Conservation (phyloP, 31 red algal genomes). For the Endocladia muricata region DNA sequence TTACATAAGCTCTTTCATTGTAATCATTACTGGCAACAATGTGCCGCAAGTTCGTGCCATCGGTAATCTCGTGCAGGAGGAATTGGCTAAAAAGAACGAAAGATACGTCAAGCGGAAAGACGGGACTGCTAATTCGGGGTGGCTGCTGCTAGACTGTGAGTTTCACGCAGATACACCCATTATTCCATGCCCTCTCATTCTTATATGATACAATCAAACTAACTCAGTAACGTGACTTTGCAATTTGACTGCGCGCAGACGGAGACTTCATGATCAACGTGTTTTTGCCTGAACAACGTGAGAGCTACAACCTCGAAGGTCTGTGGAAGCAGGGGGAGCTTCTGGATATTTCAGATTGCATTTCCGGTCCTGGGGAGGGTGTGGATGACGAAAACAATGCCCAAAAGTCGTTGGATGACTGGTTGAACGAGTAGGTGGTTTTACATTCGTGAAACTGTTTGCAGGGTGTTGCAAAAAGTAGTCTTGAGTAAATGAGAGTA, state of each 20-base stretch:
- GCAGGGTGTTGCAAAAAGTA: too few species aligned
- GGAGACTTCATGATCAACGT: slow-evolving; percentile 95
- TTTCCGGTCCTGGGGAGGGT: slow-evolving; percentile 9
- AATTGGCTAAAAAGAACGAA: slow-evolving; percentile 54
- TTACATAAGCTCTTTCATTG: slow-evolving; percentile 76
- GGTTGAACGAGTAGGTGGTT: slow-evolving; percentile 43
- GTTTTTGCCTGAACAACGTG: slow-evolving; percentile 70
- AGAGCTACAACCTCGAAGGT: slow-evolving; percentile 78
- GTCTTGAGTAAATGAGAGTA: too few species aligned
- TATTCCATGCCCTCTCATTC: too few species aligned
- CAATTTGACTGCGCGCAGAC: too few species aligned
- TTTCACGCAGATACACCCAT: too few species aligned
- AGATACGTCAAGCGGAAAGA: slow-evolving; percentile 35
- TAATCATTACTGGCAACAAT: slow-evolving; percentile 73
- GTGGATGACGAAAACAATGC: slow-evolving; percentile 1
- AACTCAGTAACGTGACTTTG: too few species aligned
- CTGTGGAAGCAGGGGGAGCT: slow-evolving; percentile 77
- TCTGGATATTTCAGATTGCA: slow-evolving; percentile 75
- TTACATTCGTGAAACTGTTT: too few species aligned
- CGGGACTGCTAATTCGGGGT: slow-evolving; percentile 75
- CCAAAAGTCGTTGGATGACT: slow-evolving; percentile 47
- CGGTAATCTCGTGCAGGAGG: slow-evolving; percentile 79
- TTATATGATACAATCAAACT: too few species aligned
- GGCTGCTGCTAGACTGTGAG: slow-evolving; percentile 94
- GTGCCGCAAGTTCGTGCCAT: slow-evolving; percentile 88